Conservation (phyloP, 371 early-diverging fungal genomes). For the Conidiobolus incongruus region DNA sequence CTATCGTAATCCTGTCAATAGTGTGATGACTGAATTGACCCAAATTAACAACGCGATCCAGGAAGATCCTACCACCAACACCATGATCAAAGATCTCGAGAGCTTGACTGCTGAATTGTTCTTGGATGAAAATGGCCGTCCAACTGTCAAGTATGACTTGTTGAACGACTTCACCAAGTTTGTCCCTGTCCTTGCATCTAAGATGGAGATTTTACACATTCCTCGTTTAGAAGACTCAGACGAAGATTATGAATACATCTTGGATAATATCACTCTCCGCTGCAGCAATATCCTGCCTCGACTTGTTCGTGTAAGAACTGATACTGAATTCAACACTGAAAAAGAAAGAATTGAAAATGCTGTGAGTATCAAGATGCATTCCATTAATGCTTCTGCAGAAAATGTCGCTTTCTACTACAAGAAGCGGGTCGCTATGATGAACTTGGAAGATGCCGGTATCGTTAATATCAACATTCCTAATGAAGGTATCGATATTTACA, state of each 20-base stretch:
- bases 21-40: slow-evolving; percentile 8
- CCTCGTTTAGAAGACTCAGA: slow-evolving; percentile 12
- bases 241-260: slow-evolving; percentile 12
- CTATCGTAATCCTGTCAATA: slow-evolving; percentile 7
- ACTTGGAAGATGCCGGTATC: slow-evolving; percentile 7
- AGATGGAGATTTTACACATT: slow-evolving; percentile 12
- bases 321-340: slow-evolving; percentile 12
- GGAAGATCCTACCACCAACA: slow-evolving; percentile 10
- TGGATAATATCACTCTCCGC: slow-evolving; percentile 18
- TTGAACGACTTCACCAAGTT: slow-evolving; percentile 14
- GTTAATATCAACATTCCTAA: slow-evolving; percentile 6
- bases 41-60: slow-evolving; percentile 9
- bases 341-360: slow-evolving; percentile 9
- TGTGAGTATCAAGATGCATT: slow-evolving; percentile 5
- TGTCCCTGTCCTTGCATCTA: slow-evolving; percentile 12
- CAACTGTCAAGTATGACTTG: slow-evolving; percentile 17
- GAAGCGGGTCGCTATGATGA: slow-evolving; percentile 7
- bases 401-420: slow-evolving; percentile 13
- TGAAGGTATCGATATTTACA: slow-evolving; percentile 8
- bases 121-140: slow-evolving; percentile 15
- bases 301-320: slow-evolving; percentile 12
- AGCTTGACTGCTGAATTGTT: slow-evolving; percentile 12
- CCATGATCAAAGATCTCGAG: slow-evolving; percentile 9
- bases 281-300: slow-evolving; percentile 14
- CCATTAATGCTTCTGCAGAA: slow-evolving; percentile 9